Conservation (phyloP, 2,329 filamentous ascomycete genomes). For the Aspergillus sp. region DNA sequence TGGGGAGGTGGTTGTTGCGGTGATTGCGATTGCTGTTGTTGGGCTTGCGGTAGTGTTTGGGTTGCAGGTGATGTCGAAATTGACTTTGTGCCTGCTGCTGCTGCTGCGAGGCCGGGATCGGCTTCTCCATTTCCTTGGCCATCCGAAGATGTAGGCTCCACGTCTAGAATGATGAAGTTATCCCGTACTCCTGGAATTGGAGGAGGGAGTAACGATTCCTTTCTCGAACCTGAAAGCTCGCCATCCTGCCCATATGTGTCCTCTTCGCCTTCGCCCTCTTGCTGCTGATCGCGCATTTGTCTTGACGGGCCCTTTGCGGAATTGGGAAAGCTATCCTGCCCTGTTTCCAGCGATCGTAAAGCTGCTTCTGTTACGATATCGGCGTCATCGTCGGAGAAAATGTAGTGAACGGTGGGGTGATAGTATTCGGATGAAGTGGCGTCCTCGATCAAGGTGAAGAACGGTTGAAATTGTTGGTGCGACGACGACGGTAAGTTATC, state of each 20-base stretch:
- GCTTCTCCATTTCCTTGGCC: background rate
- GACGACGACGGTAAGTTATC: slow-evolving; percentile 7
- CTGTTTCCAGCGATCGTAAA: slow-evolving; percentile 49
- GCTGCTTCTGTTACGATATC: slow-evolving; percentile 67
- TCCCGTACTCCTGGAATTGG: slow-evolving; percentile 46
- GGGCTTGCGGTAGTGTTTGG: slow-evolving; percentile 2
- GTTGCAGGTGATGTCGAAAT: slow-evolving; percentile 19
- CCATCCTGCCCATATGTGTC: slow-evolving; percentile 12
- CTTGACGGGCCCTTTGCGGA: slow-evolving; percentile 8
- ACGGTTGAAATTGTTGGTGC: slow-evolving; percentile 61
- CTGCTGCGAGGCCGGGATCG: slow-evolving; percentile 11
- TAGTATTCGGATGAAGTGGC: slow-evolving; percentile 66
- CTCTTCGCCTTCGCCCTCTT: slow-evolving; percentile 8
- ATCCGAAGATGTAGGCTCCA: slow-evolving; percentile 29
- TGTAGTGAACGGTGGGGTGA: slow-evolving; percentile 84
- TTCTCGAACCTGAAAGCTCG: slow-evolving; percentile 10
- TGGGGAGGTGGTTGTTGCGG: slow-evolving; percentile 29
- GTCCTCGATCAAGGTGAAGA: slow-evolving; percentile 84
- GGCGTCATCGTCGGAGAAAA: slow-evolving; percentile 88
- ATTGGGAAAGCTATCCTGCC: slow-evolving; percentile 28
- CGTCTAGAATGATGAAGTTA: slow-evolving; percentile 54
- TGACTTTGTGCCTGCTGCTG: slow-evolving; percentile 9
- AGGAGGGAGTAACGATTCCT: slow-evolving; percentile 41
- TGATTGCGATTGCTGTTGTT: slow-evolving; percentile 4
- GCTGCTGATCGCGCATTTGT: slow-evolving; percentile 5